Evolutionary conservation across 2,329 filamentous ascomycete genomes (phyloP), one percentile per base, ranked within the genome.

Genomic region (Calonectria leucothoes): DNA sequence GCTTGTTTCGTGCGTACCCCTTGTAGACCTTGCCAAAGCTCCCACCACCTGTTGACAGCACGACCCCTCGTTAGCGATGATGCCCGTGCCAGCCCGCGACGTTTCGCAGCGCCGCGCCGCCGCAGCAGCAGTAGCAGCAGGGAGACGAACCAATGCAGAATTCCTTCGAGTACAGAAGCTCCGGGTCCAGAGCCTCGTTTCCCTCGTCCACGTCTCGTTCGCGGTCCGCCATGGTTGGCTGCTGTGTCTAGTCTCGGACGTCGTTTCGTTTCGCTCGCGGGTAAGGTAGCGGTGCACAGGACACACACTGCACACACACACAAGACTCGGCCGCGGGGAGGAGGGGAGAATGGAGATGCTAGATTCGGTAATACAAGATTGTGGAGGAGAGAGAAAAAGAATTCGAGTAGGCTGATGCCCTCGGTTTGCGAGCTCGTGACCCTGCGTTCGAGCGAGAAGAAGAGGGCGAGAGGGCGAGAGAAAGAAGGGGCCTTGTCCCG

Each of bases 1-100:
- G 45, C 27, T 33, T 29, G n/a, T 57, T 27, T 74, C 49, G 66
- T 65, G 70, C 74, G 59, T 89, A 96, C 94, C 97, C 97, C 90
- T 98, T 98, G 90, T 96, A 99, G 75, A 99, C 97, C 86, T 97
- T 98, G 82, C 97, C 97, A 87, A 99, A 99, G 85, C 96, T 98
- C 74, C 97, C 97, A 79, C 97, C 97, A 79, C 97, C 96, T 95
- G 81, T 69, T 74, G 37, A 69, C 72, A 75, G 72, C 81, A 75
- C 75, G 68, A 67, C 70, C 33, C 23, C 81, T 81, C 48, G 65
- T 74, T 70, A 72, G 64, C 55, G 65, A 68, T 66, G 65, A 68
- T 66, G 15, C 39, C 20, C 57, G 45, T 33, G 35, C n/a, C 33
- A 37, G 17, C 23, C 45, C 42, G 51, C 59, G 27, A 66, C 49